These are phyloP conservation scores for Kitagawia praeruptora DNA, from an alignment of 129 eudicot genomes.

Conservation along the genomic window DNA sequence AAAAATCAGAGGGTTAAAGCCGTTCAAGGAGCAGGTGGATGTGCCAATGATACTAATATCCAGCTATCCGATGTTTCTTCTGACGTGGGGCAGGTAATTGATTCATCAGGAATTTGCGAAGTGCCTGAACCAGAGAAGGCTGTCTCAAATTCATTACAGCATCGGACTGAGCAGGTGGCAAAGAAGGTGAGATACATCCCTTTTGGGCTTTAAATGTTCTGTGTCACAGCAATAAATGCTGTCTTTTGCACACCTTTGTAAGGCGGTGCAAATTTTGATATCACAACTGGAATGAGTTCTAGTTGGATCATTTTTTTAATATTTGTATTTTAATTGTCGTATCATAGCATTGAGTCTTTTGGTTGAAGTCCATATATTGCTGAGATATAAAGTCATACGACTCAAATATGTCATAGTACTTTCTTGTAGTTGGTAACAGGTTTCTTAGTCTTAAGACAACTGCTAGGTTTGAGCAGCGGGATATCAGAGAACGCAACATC, in stretches of 20 bases:
- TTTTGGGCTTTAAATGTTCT: not conserved
- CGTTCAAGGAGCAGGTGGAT: constrained; percentile 22
- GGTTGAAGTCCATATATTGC: not conserved
- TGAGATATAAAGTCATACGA: not conserved
- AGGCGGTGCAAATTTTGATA: not conserved
- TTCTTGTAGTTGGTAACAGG: not conserved
- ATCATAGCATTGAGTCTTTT: not conserved
- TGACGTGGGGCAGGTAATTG: constrained; percentile 21
- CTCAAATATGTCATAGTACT: not conserved
- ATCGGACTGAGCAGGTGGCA: constrained; percentile 29
- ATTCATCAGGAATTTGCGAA: constrained; percentile 21
- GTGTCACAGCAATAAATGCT: not conserved
- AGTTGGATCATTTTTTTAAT: not conserved
- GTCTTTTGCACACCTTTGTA: not conserved
- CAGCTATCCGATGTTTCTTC: constrained; percentile 21
- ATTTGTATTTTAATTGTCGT: not conserved
- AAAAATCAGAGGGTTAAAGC: constrained; percentile 37
- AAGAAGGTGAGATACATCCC: constrained; percentile 39
- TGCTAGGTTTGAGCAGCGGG: no score
- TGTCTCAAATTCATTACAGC: constrained; percentile 31
- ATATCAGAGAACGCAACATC: no score
- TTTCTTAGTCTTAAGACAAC: not conserved
- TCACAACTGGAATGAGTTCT: not conserved
- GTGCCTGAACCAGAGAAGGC: constrained; percentile 29
- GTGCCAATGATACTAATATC: constrained; percentile 24